Evolutionary conservation across 495 filamentous ascomycete species (phyloP), one percentile per base, ranked within the genome.

Genomic region (Letharia lupina): DNA sequence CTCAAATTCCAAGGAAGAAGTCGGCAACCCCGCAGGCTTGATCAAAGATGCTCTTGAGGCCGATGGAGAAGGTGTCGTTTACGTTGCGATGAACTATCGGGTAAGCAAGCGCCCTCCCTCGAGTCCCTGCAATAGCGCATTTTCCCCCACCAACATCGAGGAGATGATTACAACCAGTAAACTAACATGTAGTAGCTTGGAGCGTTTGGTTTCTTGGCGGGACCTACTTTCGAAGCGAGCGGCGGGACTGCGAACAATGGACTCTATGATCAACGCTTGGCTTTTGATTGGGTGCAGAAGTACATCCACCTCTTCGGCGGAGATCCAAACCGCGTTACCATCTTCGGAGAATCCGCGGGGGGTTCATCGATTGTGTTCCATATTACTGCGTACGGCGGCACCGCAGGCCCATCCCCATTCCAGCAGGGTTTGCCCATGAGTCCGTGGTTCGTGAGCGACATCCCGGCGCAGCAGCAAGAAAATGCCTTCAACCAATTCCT

Each of bases 11-110:
- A 77, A 76, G n/a, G 86, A 86, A 66, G 74, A 75, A 15, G 31
- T 44, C n/a, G 66, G 67, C 2, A 68, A 74, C 63, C 76, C 82
- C 12, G 68, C 73, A 2, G 80, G 80, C 5, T 64, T 88, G 59
- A 74, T 86, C 20, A 63, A 45, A 73, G 15, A 71, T 75, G 11
- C 75, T 81, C 28, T 41, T 71, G 7, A 72, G 15, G 7, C 71
- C 37, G 65, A 72, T 9, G 1, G 3, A 2, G n/a, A 50, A 23
- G 47, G n/a, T 8, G 75, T 87, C 57, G 81, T 88, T 15, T 88
- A 77, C 61, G 83, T 88, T 9, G 71, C 83, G 31, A 67, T 84
- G 41, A 88, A 87, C 68, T 88, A 89, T 67, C 79, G 86, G 3
- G 41, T 42, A 15, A 42, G 41, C 41, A 42, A 42, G 41, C 13